These are phyloP conservation scores for Jimgerdemannia lactiflua DNA, from an alignment of 192 early-diverging fungal genomes.

Conservation along the genomic window DNA sequence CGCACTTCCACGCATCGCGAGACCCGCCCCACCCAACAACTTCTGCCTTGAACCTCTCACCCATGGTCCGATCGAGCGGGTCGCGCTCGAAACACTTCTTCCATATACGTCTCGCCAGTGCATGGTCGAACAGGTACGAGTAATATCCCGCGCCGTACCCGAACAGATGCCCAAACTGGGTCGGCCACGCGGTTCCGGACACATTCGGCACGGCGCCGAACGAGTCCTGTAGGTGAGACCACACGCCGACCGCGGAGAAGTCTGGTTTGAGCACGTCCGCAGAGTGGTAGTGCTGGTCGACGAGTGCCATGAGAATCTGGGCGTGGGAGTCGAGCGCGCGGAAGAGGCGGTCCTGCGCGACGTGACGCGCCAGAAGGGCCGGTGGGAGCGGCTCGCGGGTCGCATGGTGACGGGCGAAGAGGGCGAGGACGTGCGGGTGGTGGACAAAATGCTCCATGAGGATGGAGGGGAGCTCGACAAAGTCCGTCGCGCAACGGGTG, in stretches of 20 bases:
- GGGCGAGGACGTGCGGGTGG: conserved; percentile 65
- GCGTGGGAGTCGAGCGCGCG: conserved; percentile 77
- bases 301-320: conserved; percentile 87
- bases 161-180: conserved; percentile 88
- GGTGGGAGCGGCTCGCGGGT: conserved; percentile 61
- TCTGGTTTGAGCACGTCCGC: conserved; percentile 25
- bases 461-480: conserved; percentile 97
- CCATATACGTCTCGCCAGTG: conserved; percentile 79
- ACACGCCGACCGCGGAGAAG: conserved; percentile 55
- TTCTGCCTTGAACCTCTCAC: conserved; percentile 67
- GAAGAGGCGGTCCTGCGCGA: conserved; percentile 51
- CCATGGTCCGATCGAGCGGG: conserved; percentile 58
- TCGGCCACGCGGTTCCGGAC: conserved; percentile 80
- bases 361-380: conserved; percentile 48
- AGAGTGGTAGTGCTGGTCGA: conserved; percentile 93
- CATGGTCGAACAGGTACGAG: conserved; percentile 87
- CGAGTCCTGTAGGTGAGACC: conserved; percentile 59
- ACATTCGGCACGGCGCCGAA: conserved; percentile 71
- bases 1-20: conserved; percentile 83
- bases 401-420: conserved; percentile 74
- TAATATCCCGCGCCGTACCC: conserved; percentile 95
- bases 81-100: conserved; percentile 61
- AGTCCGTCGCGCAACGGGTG: conserved; percentile 92
- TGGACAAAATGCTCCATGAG: conserved; percentile 91
- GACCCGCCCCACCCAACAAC: conserved; percentile 93